These are phyloP conservation scores for Mycena rebaudengoi DNA, from an alignment of 768 basidiomycete genomes.

Conservation along the genomic window DNA sequence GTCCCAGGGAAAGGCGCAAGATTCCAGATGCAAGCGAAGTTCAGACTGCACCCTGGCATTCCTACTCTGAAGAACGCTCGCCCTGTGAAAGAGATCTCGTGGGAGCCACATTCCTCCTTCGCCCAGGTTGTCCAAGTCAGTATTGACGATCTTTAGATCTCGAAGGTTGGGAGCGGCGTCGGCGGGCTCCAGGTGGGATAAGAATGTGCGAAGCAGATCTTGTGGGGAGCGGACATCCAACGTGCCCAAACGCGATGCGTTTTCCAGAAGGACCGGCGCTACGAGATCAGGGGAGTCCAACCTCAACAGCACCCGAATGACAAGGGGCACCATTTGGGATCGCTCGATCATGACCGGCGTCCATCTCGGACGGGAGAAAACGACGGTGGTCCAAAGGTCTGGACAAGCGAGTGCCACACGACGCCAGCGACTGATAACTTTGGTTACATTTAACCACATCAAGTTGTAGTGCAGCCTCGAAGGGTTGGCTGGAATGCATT, in stretches of 20 bases:
- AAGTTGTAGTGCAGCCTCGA: neutral
- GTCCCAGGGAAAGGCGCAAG: conserved; percentile 28
- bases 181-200: conserved; percentile 16
- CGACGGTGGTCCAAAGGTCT: conserved; percentile 16
- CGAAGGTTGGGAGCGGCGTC: conserved; percentile 11
- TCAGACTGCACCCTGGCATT: neutral
- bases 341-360: conserved; percentile 15
- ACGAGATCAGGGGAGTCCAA: neutral
- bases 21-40: conserved; percentile 13
- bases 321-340: conserved; percentile 9
- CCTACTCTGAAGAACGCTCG: neutral
- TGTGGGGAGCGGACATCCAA: conserved; percentile 14
- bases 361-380: conserved; percentile 10
- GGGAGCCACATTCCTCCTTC: conserved; percentile 13
- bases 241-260: conserved; percentile 17
- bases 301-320: conserved; percentile 11
- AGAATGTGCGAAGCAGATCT: conserved; percentile 5
- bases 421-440: conserved; percentile 21
- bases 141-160: conserved; percentile 12
- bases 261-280: neutral
- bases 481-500: conserved; percentile 9
- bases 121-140: neutral
- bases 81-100: conserved; percentile 14
- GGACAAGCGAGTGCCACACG: conserved; percentile 17
- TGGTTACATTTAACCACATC: conserved; percentile 18